Conservation (phyloP, 176 grass and related monocot species). For the Zea mays region Zm-B73-REFERENCE-NAM-5.0 NC_050098.1:230124501-230125000, state of each 20-base stretch:
- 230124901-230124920: slow-evolving; percentile 76
- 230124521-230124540: slow-evolving; percentile 21
- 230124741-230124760: slow-evolving; percentile 11
- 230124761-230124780: neutral
- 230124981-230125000: slow-evolving; percentile 48
- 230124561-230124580: neutral
- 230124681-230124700: neutral
- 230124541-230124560: neutral
- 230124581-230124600: neutral
- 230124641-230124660: neutral
- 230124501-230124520: neutral
- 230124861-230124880: slow-evolving; percentile 97
- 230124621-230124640: neutral
- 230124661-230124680: slow-evolving; percentile 13
- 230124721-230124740: neutral
- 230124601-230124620: neutral
- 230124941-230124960: slow-evolving; percentile 93
- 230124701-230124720: neutral
- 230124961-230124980: slow-evolving; percentile 93
- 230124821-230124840: slow-evolving; percentile 99
- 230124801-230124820: slow-evolving; percentile 89
- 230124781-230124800: slow-evolving; percentile 22
- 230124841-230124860: slow-evolving; percentile 98
- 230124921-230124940: slow-evolving; percentile 96
- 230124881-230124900: slow-evolving; percentile 71